These are phyloP conservation scores for Fusarium sp. DNA, from an alignment of 2,329 filamentous ascomycete species.

Conservation along the genomic window DNA sequence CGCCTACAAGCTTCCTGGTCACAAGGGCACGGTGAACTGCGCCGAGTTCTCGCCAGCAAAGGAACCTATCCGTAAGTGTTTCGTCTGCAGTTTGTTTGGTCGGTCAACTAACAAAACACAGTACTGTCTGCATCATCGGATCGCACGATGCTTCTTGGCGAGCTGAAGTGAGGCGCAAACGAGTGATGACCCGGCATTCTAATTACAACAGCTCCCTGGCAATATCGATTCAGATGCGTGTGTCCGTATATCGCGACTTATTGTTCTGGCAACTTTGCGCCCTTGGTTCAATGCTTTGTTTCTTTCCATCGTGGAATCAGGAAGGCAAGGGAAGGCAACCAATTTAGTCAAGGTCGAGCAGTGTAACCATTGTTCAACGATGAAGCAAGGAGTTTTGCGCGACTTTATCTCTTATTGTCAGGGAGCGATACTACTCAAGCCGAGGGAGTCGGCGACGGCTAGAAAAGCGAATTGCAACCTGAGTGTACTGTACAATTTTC, in stretches of 20 bases:
- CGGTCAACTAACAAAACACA: slow-evolving; percentile 62
- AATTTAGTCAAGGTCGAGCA: slow-evolving; percentile 7
- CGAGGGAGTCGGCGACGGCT: slow-evolving; percentile 13
- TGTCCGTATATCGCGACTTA: slow-evolving; percentile 1
- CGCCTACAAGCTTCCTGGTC: slow-evolving; percentile 93
- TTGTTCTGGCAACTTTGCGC: slow-evolving; percentile 1
- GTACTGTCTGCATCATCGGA: slow-evolving; percentile 94
- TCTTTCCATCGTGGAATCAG: not conserved
- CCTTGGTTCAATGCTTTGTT: not conserved
- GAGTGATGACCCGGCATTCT: slow-evolving; percentile 57
- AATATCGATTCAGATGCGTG: slow-evolving; percentile 13
- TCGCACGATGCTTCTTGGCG: slow-evolving; percentile 85
- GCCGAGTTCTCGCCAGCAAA: slow-evolving; percentile 89
- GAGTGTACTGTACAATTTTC: slow-evolving; percentile 24
- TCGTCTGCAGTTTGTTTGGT: not conserved
- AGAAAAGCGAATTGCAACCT: slow-evolving; percentile 33
- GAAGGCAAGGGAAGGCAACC: not conserved
- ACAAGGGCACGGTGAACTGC: slow-evolving; percentile 95
- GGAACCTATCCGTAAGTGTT: slow-evolving; percentile 85
- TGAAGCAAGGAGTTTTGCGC: slow-evolving; percentile 10
- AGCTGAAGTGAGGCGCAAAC: slow-evolving; percentile 69
- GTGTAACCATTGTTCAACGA: not conserved
- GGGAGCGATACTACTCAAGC: slow-evolving; percentile 33
- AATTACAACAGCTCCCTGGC: slow-evolving; percentile 20
- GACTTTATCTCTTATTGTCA: slow-evolving; percentile 22